A percentile compares a stretch with the other conserved stretches of the same genome.
Conservation (phyloP, 1,139 yeast species). For the Debaryomycetaceae sp. region DNA sequence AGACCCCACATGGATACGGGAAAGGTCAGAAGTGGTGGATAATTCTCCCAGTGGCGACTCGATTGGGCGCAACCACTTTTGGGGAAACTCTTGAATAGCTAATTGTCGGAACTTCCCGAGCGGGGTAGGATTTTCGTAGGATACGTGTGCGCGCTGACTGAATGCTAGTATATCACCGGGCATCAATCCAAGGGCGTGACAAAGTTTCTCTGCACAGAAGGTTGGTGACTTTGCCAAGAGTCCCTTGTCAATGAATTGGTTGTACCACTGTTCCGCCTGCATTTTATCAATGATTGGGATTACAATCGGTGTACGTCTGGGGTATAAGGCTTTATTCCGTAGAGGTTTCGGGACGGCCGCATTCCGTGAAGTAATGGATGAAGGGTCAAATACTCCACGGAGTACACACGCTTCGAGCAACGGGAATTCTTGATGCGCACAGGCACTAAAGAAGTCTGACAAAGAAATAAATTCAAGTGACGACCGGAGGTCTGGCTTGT, state of each 20-base stretch:
- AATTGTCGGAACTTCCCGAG: constrained; percentile 77
- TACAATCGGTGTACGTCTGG: constrained; percentile 49
- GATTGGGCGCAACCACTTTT: constrained; percentile 37
- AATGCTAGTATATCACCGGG: constrained; percentile 72
- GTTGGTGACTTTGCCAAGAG: constrained; percentile 6
- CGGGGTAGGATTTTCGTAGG: constrained; percentile 94
- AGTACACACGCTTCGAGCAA: constrained; percentile 66
- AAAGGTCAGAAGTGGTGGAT: constrained; percentile 4
- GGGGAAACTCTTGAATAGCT: constrained; percentile 45
- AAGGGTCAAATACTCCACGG: constrained; percentile 31
- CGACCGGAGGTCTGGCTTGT: constrained; percentile 85
- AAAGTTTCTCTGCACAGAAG: constrained; percentile 15
- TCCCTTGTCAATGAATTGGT: constrained; percentile 17
- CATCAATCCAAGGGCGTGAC: constrained; percentile 26
- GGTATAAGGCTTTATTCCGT: constrained; percentile 36
- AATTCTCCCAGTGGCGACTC: too few species aligned
- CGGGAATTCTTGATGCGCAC: constrained; percentile 33
- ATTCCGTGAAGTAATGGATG: constrained; percentile 10
- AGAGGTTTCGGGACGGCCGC: constrained; percentile 26
- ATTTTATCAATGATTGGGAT: constrained; percentile 32
- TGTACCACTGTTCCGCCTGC: constrained; percentile 34
- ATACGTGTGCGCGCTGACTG: constrained; percentile 50
- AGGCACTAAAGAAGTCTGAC: constrained; percentile 26
- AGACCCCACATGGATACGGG: constrained; percentile 45
- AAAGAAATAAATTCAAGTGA: constrained; percentile 41